phyloP scores from a whole-genome alignment of 768 basidiomycete species.

The Tulasnella sp. region DNA sequence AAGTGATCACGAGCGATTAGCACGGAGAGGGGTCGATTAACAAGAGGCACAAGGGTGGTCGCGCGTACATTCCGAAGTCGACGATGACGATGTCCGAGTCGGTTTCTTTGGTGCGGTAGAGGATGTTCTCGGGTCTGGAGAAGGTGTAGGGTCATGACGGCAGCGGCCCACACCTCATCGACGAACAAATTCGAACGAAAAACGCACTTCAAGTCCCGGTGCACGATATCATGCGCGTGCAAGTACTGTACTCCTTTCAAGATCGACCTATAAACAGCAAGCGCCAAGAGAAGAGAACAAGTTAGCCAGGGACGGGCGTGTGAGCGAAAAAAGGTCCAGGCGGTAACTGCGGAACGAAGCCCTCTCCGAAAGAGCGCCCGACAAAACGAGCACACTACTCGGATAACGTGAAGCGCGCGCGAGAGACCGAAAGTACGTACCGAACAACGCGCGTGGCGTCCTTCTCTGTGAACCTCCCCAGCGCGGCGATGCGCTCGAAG shows the following conservation, averaged over 20 bases:
- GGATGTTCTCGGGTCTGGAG: slow-evolving; percentile 86
- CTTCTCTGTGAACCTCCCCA: slow-evolving; percentile 86
- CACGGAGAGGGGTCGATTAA: too few species aligned
- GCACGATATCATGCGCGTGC: slow-evolving; percentile 90
- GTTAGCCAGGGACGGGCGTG: neutral
- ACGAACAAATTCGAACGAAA: neutral
- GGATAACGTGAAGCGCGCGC: neutral
- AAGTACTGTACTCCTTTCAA: slow-evolving; percentile 78
- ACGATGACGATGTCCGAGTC: slow-evolving; percentile 87
- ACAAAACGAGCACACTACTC: slow-evolving; percentile 10
- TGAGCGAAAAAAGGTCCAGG: neutral
- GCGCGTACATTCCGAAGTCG: slow-evolving; percentile 90
- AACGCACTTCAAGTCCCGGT: slow-evolving; percentile 83
- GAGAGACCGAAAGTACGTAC: slow-evolving; percentile 34
- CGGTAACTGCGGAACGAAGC: neutral
- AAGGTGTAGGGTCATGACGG: too few species aligned
- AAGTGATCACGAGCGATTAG: too few species aligned
- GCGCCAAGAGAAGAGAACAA: too few species aligned
- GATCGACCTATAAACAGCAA: slow-evolving; percentile 44
- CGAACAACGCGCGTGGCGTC: slow-evolving; percentile 72
- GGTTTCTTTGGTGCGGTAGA: slow-evolving; percentile 67
- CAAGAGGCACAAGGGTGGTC: neutral
- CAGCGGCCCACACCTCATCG: neutral
- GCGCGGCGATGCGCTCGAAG: slow-evolving; percentile 74
- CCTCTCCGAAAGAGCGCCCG: slow-evolving; percentile 36